Base-by-base conservation (phyloP, 352 stramenopile genomes). In the Phytophthora pini region DNA sequence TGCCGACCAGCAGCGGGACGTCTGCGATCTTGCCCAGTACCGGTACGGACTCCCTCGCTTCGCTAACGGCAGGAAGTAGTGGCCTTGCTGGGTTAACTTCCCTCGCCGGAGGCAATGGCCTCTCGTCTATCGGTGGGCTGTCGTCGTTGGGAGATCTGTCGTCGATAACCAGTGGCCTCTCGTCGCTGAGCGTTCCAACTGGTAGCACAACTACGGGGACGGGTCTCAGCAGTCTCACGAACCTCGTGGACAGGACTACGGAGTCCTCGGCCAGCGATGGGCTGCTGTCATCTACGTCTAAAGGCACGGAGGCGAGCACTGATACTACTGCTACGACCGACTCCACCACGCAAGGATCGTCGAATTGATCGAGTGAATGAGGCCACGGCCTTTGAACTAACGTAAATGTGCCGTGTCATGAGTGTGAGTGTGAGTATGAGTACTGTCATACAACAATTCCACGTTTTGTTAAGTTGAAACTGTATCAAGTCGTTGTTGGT, bases 11-110 rank as follows among this genome's bases (percentile, higher is more conserved):
- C 38, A 48, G 51, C 36, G 50, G 36, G 9, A n/a, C 50, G 15
- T 43, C 36, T 5, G 36, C 12, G 4, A 17, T 17, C 15, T 34
- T 57, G 39, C 50, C 50, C 10, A 57, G 22, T 17, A 55, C 50
- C 10, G 47, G 22, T 17, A 55, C 55, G 13, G 12, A 62, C 44
- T 53, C 55, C 9, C 45, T 63, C 4, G 49, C 45, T 7, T 63
- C 56, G 0, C 34, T 49, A 11, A 41, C 38, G 15, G 8, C 38
- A 8, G 31, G 8, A 34, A 43, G 17, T 29, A 39, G 5, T 39
- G 45, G 26, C 13, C 26, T 39, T 26, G 13, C 2, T 20, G 45
- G 26, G 20, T 2, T 36, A 22, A 36, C 7, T 4, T 39, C 26
- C 17, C 26, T 36, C 24, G 15, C 26, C 13, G 36, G 36, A 15